These are phyloP conservation scores for Circinella umbellata DNA, from an alignment of 371 early-diverging fungal genomes.

Conservation along the genomic window DNA sequence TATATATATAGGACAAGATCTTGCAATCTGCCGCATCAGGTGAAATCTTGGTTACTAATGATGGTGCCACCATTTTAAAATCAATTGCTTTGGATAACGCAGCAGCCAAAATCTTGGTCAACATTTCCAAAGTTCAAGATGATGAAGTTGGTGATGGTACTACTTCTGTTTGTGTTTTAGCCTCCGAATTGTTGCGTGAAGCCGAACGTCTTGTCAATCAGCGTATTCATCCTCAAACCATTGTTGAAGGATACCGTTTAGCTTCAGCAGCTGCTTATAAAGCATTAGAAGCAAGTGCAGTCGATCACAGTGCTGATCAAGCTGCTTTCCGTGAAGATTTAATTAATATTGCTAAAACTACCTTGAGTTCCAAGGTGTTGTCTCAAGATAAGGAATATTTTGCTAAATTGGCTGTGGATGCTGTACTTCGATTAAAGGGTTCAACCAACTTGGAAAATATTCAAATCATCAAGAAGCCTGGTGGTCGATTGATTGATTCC, in stretches of 20 bases:
- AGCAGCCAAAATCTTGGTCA: conserved; percentile 98
- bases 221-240: conserved; percentile 98
- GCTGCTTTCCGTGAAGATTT: conserved; percentile 86
- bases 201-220: conserved; percentile 93
- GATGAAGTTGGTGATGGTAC: conserved; percentile 99
- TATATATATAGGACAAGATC: conserved; percentile 85
- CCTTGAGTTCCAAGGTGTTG: conserved; percentile 97
- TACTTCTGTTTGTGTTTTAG: conserved; percentile 98
- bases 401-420: conserved; percentile 96
- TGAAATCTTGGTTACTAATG: conserved; percentile 97
- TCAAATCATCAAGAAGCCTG: conserved; percentile 99
- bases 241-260: conserved; percentile 96
- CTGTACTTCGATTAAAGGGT: conserved; percentile 95
- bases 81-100: conserved; percentile 98
- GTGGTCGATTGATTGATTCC: conserved; percentile 97
- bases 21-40: conserved; percentile 90
- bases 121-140: conserved; percentile 99
- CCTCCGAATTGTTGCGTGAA: conserved; percentile 96
- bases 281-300: conserved; percentile 84
- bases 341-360: conserved; percentile 98
- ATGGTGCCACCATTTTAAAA: conserved; percentile 99
- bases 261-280: conserved; percentile 90
- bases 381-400: conserved; percentile 98
- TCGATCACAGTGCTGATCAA: conserved; percentile 76
- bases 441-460: conserved; percentile 98